Conservation (phyloP, 179 eudicot genomes). For the Camellia oleifera region DNA sequence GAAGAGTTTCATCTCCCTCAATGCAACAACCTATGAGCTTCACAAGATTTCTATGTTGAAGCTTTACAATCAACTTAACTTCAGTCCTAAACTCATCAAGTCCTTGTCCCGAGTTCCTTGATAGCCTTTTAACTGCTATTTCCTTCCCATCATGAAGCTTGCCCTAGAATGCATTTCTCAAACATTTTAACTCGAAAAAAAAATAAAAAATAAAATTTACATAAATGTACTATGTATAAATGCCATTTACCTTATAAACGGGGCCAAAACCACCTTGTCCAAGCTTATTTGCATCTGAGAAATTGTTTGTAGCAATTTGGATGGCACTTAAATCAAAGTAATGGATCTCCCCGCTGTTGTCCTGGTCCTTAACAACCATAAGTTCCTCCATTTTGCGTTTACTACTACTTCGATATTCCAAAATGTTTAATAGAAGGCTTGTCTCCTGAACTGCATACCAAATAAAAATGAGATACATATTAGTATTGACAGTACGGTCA, state of each 20-base stretch:
- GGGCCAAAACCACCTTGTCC: conserved; percentile 12
- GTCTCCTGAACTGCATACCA: too few species aligned
- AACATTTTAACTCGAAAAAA: neutral
- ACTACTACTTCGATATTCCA: neutral
- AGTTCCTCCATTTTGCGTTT: neutral
- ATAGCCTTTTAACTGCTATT: conserved; percentile 4
- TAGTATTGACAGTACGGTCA: too few species aligned
- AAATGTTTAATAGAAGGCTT: neutral
- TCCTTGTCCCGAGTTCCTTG: neutral
- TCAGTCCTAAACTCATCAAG: conserved; percentile 7
- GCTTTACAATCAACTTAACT: conserved; percentile 4
- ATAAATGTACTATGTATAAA: neutral
- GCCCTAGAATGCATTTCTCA: neutral
- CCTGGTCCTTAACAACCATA: neutral
- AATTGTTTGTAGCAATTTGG: neutral
- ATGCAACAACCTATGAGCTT: conserved; percentile 8
- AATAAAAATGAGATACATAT: too few species aligned
- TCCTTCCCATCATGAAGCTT: neutral
- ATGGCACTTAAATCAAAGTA: conserved; percentile 1
- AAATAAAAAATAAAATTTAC: neutral
- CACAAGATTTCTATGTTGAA: conserved; percentile 9
- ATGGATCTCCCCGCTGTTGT: neutral
- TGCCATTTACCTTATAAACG: conserved; percentile 5
- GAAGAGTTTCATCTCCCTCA: conserved; percentile 11
- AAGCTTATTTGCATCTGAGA: conserved; percentile 10